phyloP scores from a whole-genome alignment of 2,329 filamentous ascomycete species.

The Macrophomina pseudophaseolina region DNA sequence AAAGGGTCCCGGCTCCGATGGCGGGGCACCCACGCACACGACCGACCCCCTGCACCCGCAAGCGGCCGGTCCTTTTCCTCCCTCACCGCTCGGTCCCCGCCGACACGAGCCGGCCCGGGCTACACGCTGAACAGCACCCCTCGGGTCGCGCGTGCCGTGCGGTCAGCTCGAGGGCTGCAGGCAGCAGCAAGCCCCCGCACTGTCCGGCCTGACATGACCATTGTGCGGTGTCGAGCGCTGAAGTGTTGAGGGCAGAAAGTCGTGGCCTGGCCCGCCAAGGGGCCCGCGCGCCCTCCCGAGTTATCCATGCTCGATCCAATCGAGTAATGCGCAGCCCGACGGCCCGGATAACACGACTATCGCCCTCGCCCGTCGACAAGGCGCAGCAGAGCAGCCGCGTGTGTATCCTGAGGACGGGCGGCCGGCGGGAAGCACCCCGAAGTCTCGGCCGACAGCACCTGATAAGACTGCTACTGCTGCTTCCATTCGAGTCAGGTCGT shows the following conservation, averaged over 20 bases:
- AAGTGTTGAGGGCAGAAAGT: neutral
- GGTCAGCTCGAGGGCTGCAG: constrained; percentile 2
- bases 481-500: too few species aligned
- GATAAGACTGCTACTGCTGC: too few species aligned
- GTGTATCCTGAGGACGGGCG: neutral
- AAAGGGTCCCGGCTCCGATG: constrained; percentile 11
- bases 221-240: constrained; percentile 17
- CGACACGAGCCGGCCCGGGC: neutral
- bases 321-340: constrained; percentile 12
- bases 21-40: constrained; percentile 3
- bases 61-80: neutral
- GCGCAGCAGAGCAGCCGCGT: too few species aligned
- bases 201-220: constrained; percentile 3
- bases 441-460: too few species aligned
- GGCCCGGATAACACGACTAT: constrained; percentile 16
- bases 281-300: constrained; percentile 15
- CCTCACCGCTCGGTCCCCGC: constrained; percentile 20
- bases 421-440: too few species aligned
- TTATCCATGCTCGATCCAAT: constrained; percentile 21
- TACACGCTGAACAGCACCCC: neutral
- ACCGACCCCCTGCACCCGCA: neutral
- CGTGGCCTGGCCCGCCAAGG: neutral
- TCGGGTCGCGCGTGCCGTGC: constrained; percentile 18
- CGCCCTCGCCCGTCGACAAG: too few species aligned
- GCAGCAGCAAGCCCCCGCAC: neutral